Evolutionary conservation across 106 monocot species (phyloP), one percentile per base, ranked within the genome.

Genomic region (Alisma plantagoaquatica): DNA sequence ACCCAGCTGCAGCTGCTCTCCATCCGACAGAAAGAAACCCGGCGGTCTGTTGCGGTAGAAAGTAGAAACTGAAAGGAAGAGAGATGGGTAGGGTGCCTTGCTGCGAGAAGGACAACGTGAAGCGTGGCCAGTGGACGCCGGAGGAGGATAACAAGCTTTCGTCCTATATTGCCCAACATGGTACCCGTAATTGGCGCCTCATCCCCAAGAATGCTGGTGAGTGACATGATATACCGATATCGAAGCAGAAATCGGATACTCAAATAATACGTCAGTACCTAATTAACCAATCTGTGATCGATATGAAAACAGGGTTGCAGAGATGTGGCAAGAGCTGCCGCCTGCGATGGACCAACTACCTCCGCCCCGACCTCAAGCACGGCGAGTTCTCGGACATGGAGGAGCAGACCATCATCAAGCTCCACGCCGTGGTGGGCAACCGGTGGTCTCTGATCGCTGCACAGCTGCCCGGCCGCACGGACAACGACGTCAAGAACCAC

Each of bases 401-500:
- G 53, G 96, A 96, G 71, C 84, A 89, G 25, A 77, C 81, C 53
- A 96, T 96, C 31, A 64, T 96, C 54, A 96, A 89, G 41, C 76
- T 96, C 15, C 96, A 96, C 32, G 71, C 96, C 10, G 84, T 89
- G 41, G 70, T 96, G 14, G 96, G 96, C 46, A 3, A 23, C 57
- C 86, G 92, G 64, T 89, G 96, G 96, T 84, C 96, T 1, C 46
- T 89, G 51, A 96, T 96, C 65, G 89, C 96, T 2, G 81, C 64
- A 2, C 96, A 96, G 56, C 52, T 96, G 46, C 70, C 88, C 0
- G 96, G 96, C 10, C 72, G 96, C 21, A 96, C 89, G 8, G 96
- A 96, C 59, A 96, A 96, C 62, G 96, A 96, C 44, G 89, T 96
- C 4, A 96, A 96, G 89, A 96, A 96, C 61, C 75, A 96, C 66